A percentile compares a stretch with the other conserved stretches of the same genome.
These are phyloP conservation scores for Tricholoma terreum DNA, from an alignment of 768 basidiomycete genomes.

Conservation along the genomic window DNA sequence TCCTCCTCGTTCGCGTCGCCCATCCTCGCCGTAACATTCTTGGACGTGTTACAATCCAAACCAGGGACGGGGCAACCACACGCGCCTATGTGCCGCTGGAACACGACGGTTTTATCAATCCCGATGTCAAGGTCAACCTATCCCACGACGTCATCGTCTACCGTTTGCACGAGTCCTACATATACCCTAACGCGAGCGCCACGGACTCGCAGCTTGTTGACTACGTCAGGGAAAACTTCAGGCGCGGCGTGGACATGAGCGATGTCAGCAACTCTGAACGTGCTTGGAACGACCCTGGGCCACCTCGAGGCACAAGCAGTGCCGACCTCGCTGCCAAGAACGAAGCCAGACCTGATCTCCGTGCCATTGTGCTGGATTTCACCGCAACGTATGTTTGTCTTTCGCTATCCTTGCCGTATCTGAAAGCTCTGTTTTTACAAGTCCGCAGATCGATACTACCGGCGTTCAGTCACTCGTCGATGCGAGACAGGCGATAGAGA, in stretches of 20 bases:
- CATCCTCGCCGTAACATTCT: constrained; percentile 88
- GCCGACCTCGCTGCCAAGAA: constrained; percentile 47
- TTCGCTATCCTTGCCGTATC: neutral
- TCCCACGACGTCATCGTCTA: constrained; percentile 87
- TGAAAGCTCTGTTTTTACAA: constrained; percentile 22
- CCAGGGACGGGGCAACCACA: constrained; percentile 41
- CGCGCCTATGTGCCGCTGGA: constrained; percentile 83
- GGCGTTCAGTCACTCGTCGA: constrained; percentile 90
- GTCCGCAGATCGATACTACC: constrained; percentile 88
- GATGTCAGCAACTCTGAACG: constrained; percentile 64
- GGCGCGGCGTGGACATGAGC: constrained; percentile 70
- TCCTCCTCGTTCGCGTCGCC: constrained; percentile 83
- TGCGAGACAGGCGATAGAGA: constrained; percentile 80
- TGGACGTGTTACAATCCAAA: constrained; percentile 68
- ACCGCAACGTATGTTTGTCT: constrained; percentile 60
- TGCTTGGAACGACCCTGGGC: constrained; percentile 93
- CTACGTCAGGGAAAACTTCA: constrained; percentile 73
- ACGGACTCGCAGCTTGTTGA: constrained; percentile 74
- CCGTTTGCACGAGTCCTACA: constrained; percentile 85
- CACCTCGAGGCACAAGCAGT: constrained; percentile 42
- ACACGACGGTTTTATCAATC: constrained; percentile 59
- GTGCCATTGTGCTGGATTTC: constrained; percentile 92
- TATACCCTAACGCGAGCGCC: constrained; percentile 75
- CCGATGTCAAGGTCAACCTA: constrained; percentile 65
- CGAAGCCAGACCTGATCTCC: constrained; percentile 58